Conservation (phyloP, 345 rosid genomes). For the Salix purpurea region DNA sequence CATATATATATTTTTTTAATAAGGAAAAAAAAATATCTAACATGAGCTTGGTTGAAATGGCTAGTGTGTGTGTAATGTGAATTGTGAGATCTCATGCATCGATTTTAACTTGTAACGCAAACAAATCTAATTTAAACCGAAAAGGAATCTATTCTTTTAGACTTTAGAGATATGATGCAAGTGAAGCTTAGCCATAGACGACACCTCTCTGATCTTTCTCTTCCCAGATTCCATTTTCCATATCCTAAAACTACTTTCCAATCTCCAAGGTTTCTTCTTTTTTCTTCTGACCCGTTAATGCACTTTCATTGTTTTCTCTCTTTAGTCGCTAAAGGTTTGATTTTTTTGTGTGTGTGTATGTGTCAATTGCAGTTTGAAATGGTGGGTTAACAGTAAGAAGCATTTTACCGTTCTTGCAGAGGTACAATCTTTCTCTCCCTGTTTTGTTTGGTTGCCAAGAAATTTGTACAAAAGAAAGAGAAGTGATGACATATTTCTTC, state of each 20-base stretch:
- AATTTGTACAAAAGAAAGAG: not conserved
- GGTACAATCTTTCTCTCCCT: constrained; percentile 11
- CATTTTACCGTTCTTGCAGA: constrained; percentile 14
- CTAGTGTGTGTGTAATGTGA: too few relatives aligned
- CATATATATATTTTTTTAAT: too few relatives aligned
- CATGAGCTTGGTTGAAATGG: too few relatives aligned
- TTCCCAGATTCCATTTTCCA: not conserved
- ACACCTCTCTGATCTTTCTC: not conserved
- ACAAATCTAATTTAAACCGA: not conserved
- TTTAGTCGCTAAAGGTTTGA: not conserved
- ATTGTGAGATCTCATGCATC: too few relatives aligned
- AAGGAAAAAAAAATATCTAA: too few relatives aligned
- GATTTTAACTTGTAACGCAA: not conserved
- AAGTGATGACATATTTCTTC: not conserved
- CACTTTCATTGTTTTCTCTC: not conserved
- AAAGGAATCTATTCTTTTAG: not conserved
- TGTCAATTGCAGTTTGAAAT: constrained; percentile 8
- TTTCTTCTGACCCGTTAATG: not conserved
- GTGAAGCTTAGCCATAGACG: constrained; percentile 21
- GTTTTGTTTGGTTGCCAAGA: not conserved
- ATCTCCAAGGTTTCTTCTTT: constrained; percentile 21
- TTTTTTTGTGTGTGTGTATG: not conserved
- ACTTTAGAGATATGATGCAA: constrained; percentile 16
- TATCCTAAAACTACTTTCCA: constrained; percentile 10
- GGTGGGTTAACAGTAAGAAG: constrained; percentile 10